phyloP scores from a whole-genome alignment of 805 yeast genomes.

The Huiozyma naganishii region DNA sequence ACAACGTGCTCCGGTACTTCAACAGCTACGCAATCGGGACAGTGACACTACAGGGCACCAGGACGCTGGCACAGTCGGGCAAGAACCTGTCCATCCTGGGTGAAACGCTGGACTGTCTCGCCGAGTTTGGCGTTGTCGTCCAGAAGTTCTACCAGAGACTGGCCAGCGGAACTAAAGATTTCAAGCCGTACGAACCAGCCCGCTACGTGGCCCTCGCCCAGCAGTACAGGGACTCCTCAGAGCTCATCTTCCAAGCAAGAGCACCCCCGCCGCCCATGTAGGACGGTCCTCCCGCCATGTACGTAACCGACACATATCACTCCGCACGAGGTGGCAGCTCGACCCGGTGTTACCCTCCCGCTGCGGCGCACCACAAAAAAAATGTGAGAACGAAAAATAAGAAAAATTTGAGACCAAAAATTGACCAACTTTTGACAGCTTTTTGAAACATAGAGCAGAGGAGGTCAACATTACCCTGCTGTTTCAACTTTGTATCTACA shows the following conservation, averaged over 20 bases:
- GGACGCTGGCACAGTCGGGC: slow-evolving; percentile 14
- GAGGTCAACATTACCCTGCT: no score
- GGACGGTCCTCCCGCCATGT: not conserved
- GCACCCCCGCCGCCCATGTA: slow-evolving; percentile 25
- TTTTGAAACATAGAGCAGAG: no score
- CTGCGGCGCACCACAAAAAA: not conserved
- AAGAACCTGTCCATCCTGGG: slow-evolving; percentile 33
- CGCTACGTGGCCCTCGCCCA: slow-evolving; percentile 16
- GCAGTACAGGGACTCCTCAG: slow-evolving; percentile 20
- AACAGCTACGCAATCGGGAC: slow-evolving; percentile 30
- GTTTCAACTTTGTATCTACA: no score
- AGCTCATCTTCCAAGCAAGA: slow-evolving; percentile 23
- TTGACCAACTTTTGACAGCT: no score
- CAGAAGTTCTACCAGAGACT: slow-evolving; percentile 22
- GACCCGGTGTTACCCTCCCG: no score
- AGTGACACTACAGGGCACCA: slow-evolving; percentile 12
- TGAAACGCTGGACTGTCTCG: slow-evolving; percentile 33
- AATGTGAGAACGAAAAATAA: slow-evolving; percentile 1
- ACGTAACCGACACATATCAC: not conserved
- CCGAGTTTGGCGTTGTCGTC: slow-evolving; percentile 26
- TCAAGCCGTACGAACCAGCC: slow-evolving; percentile 13
- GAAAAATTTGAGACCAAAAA: not conserved
- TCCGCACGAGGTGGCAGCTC: not conserved
- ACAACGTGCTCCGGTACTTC: slow-evolving; percentile 39
- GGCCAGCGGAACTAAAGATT: slow-evolving; percentile 15